phyloP scores from a whole-genome alignment of 2,329 filamentous ascomycete genomes.

The Aureobasidium namibiae region DNA sequence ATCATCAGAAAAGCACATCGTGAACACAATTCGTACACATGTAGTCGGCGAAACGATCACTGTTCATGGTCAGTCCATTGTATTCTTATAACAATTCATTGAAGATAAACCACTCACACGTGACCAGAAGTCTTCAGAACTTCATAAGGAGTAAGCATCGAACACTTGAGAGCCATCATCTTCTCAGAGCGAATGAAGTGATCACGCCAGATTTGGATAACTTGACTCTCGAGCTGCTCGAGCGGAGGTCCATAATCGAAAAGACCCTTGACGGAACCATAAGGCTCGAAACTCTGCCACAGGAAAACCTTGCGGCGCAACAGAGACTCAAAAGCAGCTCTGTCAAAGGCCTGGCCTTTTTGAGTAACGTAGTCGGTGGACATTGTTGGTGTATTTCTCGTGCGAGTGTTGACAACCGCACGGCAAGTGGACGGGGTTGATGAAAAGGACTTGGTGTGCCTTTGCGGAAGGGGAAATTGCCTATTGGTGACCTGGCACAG shows the following conservation, averaged over 20 bases:
- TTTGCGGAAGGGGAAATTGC: neutral
- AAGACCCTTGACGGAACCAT: conserved; percentile 36
- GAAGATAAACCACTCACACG: conserved; percentile 52
- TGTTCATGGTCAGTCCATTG: neutral
- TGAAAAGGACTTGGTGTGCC: neutral
- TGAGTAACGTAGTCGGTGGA: conserved; percentile 62
- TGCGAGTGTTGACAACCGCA: conserved; percentile 21
- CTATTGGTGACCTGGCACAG: conserved; percentile 2
- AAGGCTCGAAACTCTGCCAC: conserved; percentile 92
- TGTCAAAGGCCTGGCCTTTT: conserved; percentile 84
- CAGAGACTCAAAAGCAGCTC: conserved; percentile 70
- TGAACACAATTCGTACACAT: conserved; percentile 66
- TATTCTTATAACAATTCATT: neutral
- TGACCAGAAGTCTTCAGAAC: conserved; percentile 90
- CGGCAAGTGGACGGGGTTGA: conserved; percentile 13
- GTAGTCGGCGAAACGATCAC: conserved; percentile 89
- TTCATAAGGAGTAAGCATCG: conserved; percentile 83
- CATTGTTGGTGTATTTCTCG: conserved; percentile 39
- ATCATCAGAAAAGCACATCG: neutral
- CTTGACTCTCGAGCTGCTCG: conserved; percentile 76
- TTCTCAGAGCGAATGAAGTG: conserved; percentile 91
- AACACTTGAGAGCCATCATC: conserved; percentile 93
- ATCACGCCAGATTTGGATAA: conserved; percentile 83
- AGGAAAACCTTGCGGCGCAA: conserved; percentile 87
- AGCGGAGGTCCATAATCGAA: conserved; percentile 53